Percentiles rank a stretch among this genome's conserved stretches.
phyloP scores from a whole-genome alignment of 2,329 filamentous ascomycete genomes.

The Eurotiales sp. region DNA sequence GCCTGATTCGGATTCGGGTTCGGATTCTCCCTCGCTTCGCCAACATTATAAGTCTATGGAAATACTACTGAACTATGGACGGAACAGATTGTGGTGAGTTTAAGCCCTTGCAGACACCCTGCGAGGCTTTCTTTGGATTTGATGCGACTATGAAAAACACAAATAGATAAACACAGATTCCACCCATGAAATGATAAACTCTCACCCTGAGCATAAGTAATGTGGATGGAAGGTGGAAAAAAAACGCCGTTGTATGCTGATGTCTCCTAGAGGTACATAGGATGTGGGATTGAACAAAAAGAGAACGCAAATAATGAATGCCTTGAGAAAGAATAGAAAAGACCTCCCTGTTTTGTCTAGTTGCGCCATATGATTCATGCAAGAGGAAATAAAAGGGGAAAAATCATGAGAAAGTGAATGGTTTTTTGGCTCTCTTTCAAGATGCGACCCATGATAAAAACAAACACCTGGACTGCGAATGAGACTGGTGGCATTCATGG shows the following conservation, averaged over 20 bases:
- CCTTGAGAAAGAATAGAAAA: no score
- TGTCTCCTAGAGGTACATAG: constrained; percentile 1
- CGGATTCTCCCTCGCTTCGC: no score
- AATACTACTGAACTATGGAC: no score
- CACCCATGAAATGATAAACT: background rate
- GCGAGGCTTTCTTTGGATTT: no score
- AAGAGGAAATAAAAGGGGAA: background rate
- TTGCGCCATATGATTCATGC: constrained; percentile 10
- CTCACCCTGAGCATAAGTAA: no score
- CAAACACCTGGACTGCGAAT: background rate
- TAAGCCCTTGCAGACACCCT: no score
- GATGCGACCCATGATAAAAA: background rate
- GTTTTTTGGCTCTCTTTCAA: background rate
- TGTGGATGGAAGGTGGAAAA: background rate
- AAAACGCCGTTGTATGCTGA: constrained; percentile 8
- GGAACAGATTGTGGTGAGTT: no score
- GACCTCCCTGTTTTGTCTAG: constrained; percentile 7
- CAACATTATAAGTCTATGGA: no score
- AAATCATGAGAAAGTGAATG: background rate
- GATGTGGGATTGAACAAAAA: background rate
- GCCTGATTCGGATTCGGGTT: no score
- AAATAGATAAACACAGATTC: background rate
- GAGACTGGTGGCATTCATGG: no score
- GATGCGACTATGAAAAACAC: no score
- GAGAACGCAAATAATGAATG: constrained; percentile 2